Base-by-base conservation (phyloP, 2,329 filamentous ascomycete genomes). In the Talaromyces piceae region DNA sequence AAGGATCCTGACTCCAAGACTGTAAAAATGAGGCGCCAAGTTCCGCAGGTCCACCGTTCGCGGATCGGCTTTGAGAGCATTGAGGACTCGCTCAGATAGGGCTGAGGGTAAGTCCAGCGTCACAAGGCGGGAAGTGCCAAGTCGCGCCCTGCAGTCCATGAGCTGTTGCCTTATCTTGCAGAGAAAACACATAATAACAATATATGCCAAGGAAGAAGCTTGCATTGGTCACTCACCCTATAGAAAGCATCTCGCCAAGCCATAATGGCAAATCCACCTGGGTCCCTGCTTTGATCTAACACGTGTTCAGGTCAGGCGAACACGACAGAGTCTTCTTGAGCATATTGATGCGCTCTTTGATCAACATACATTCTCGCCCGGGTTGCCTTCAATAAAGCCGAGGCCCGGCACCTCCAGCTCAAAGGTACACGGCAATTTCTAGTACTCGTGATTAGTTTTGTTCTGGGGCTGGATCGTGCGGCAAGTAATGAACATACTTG, bases 391-490 rank as follows among this genome's bases (percentile, higher is more conserved):
- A 54, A 98, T 79, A 67, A 95, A 89, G 59, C 91, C 91, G 43
- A 97, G 81, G 51, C 87, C 84, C 18, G 90, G 86, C 27, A 95
- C 84, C 54, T 91, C 87, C 63, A 96, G 81, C 64, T 95, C 87
- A 72, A 97, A 96, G 47, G 87, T 94, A 74, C 91, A 95, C 37
- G 93, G 91, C 27, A 96, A 82, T 87, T 96, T 97, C 84, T 95
- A 18, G 12, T 23, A 23, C 23, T n/a, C 9, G 30, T n/a, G 22
- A 27, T 27, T 23, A 23, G 25, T 47, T 8, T 28, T n/a, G n/a
- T n/a, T n/a, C n/a, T n/a, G n/a, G n/a, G n/a, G n/a, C n/a, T n/a
- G n/a, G 31, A 37, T 45, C 16, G 22, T 8, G 41, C 9, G 41
- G 16, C 25, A 23, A 47, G 37, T 47, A n/a, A 39, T 2, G 22